Evolutionary conservation across 257 asterid species (phyloP), one percentile per base, ranked within the genome.

Genomic region (Primulina tabacum): DNA sequence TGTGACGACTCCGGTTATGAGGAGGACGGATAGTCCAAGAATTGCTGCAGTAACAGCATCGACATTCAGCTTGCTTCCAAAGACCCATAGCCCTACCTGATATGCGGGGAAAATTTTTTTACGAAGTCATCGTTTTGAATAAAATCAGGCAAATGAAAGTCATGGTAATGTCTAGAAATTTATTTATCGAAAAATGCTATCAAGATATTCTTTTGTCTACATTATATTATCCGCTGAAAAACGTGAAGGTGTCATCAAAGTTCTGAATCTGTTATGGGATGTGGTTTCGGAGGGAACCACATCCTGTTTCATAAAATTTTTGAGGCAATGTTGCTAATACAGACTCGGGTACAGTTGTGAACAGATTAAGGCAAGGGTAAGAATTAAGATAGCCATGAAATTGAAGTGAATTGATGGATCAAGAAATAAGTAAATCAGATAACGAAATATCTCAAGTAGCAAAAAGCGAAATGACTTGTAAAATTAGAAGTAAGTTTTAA

Each of bases 31-130:
- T 64, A 93, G 73, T 53, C 99, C 96, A 76, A 93, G 96, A 77
- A 93, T 93, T 43, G 99, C 99, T 17, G 99, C 96, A 37, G 96
- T 87, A 67, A 93, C 99, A 60, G 99, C 99, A 81, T 93, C 99
- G 43, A 93, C 90, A n/a, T 79, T 89, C 71, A 93, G 66, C 17
- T 67, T 69, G 20, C 97, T 79, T 62, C 99, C 99, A n/a, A 84
- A 93, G 52, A 90, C 61, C 99, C 97, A 93, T 64, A 93, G 96
- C 32, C 99, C 97, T 18, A 90, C 99, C 99, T 90, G 83, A 68
- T 58, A 71, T 32, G 75, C 57, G 75, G 24, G 18, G 53, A 67
- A 34, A 66, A 66, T 57, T 60, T 21, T 24, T 60, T 32, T 16
- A 34, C 12, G 35, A 60, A 47, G 64, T 6, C 33, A 5, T 14